Base-by-base conservation (phyloP, 768 basidiomycete species). In the Pilatotrama ljubarskyi region DNA sequence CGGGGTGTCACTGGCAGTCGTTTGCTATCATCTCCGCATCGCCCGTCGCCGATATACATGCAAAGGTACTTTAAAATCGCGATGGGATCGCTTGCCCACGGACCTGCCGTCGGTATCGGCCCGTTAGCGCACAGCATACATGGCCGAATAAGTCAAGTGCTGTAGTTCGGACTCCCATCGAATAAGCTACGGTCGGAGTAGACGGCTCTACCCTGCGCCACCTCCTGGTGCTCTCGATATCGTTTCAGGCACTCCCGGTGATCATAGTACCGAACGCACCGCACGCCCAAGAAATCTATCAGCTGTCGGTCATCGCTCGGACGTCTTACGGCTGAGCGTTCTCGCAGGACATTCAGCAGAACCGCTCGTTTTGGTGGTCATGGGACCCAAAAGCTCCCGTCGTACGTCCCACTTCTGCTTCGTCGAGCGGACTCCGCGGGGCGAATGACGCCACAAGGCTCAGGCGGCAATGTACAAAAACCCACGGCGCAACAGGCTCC, bases 161-260 rank as follows among this genome's bases (percentile, higher is more conserved):
- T 61, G 59, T 61, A 20, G 59, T 61, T 61, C 47, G 44, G 14
- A 32, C 47, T 37, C 59, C 38, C 57, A 25, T 58, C 50, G 41
- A 35, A 51, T 20, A 51, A 46, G 29, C 29, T 52, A 26, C 8
- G 10, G 26, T n/a, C 43, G 42, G 29, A 22, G 35, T 24, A 11
- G 29, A 35, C 35, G 29, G 29, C 22, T 42, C 25, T 40, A 17
- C 10, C 29, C 17, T 18, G 37, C 32, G 32, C 50, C 36, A 40
- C 55, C 44, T 38, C 29, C 49, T 41, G 36, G 37, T 36, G 37
- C 25, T 14, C 32, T 56, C 18, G 36, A 20, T 42, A 18, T 7
- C 10, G 25, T 24, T 46, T 20, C 35, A 37, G 5, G n/a, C 32
- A 15, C 22, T 24, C 37, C 6, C 26, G 47, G 24, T 24, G n/a